Base-by-base conservation (phyloP, 805 yeast species). In the Lipomyces japonicus region DNA sequence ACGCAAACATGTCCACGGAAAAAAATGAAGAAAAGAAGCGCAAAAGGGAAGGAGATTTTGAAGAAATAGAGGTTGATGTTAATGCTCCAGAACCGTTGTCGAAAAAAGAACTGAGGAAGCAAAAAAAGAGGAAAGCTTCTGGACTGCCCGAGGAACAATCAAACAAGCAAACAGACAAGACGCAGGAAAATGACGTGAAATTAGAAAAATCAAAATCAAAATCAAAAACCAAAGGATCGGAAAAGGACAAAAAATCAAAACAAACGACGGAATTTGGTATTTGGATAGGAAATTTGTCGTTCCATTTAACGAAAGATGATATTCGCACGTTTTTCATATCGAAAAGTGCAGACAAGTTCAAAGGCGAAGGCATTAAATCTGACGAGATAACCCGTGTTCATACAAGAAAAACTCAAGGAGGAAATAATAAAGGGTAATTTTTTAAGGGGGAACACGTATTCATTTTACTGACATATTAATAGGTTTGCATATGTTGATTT, bases 401-500 rank as follows among this genome's bases (percentile, higher is more conserved):
- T 61, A 67, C 91, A 63, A 97, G 97, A n/a, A 72, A 76, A 32
- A 64, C 74, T 53, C 78, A 78, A 55, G 81, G 77, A 25, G 70
- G 73, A 32, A 78, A 77, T 56, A 84, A 82, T 62, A 69, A 69
- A 55, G 75, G 53, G 52, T 43, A 28, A 6, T 47, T n/a, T 39
- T 34, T 10, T 22, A 12, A 23, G 3, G 12, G 23, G 1, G 9
- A 22, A 10, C 10, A 21, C 30, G 19, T 19, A 22, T 7, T 10
- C 3, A 12, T 37, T 22, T 18, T 21, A 3, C 44, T 46, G 40
- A 44, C 79, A 78, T 53, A 81, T 59, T 40, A 71, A 82, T 64
- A 95, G 98, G 1, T 93, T 90, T 67, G 96, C 96, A 2, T 90
- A 93, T 66, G 78, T 91, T 56, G 97, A 93, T 67, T 81, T 93